Conservation (phyloP, 148 eudicot species). For the Persicaria maculosa region DNA sequence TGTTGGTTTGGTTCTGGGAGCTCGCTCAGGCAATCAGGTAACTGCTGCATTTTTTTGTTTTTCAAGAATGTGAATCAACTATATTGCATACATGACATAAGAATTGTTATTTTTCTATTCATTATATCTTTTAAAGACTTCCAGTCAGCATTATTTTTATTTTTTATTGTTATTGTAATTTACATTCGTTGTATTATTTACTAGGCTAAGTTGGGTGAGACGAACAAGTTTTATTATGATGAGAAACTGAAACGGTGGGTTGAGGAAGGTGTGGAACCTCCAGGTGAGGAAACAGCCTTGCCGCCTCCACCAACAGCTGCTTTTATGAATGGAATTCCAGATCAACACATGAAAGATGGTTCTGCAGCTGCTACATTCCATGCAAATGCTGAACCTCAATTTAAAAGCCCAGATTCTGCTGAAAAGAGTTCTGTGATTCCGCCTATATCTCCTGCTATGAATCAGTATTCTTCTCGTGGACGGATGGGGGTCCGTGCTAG, state of each 20-base stretch:
- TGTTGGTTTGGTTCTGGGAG: slow-evolving; percentile 58
- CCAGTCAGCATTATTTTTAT: not conserved
- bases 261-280: slow-evolving; percentile 78
- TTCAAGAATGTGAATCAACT: not conserved
- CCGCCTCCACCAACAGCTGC: slow-evolving; percentile 70
- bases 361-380: slow-evolving; percentile 22
- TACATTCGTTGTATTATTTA: not conserved
- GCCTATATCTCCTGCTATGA: slow-evolving; percentile 63
- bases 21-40: slow-evolving; percentile 74
- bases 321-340: slow-evolving; percentile 47
- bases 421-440: slow-evolving; percentile 57
- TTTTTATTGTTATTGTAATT: not conserved
- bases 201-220: slow-evolving; percentile 84
- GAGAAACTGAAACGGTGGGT: slow-evolving; percentile 91
- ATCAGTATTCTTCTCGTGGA: slow-evolving; percentile 78
- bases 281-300: slow-evolving; percentile 59
- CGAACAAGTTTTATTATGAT: slow-evolving; percentile 74
- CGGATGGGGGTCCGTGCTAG: slow-evolving; percentile 78
- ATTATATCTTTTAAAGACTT: not conserved
- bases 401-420: slow-evolving; percentile 27
- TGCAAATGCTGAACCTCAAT: slow-evolving; percentile 39
- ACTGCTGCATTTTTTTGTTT: not conserved
- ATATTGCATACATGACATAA: not conserved
- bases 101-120: not conserved
- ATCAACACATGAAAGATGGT: slow-evolving; percentile 40